Evolutionary conservation across 1,139 yeast genomes (phyloP), one percentile per base, ranked within the genome.

Genomic region (Scheffersomyces cryptocercus): DNA sequence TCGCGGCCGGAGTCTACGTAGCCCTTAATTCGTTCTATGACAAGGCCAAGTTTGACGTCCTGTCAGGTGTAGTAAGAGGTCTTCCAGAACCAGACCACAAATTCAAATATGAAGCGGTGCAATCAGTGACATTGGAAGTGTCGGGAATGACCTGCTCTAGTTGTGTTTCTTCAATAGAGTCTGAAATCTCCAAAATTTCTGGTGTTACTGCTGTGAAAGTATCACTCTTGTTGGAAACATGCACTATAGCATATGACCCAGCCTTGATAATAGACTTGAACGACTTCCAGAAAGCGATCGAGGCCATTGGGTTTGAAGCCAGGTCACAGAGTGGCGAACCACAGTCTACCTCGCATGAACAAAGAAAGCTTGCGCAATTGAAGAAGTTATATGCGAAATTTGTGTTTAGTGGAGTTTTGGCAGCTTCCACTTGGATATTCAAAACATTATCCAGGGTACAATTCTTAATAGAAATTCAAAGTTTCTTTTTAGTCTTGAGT

Each of bases 91-190:
- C 35, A 8, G 35, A 31, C 35, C 35, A 31, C 7, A 31, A 31
- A 20, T 31, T 31, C 15, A 15, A 15, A 5, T 31, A 31, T 12
- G 35, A 31, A 15, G 20, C 35, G 7, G 35, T 31, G 12, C 15
- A 31, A 20, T 31, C 35, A 31, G 35, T 31, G 20, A 31, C 35
- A n/a, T n/a, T 31, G n/a, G 35, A 31, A 14, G 35, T 31, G 5
- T 31, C 35, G 10, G 35, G 35, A 31, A 31, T 31, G 35, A 31
- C 35, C 3, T 31, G 35, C 11, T 31, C 35, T 31, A 31, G 35
- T 14, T 31, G 35, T 8, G 35, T 31, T 11, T 31, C 35, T 31
- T 31, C 35, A 10, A 31, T 31, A 14, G 35, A 31, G 13, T 9
- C 11, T 14, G 24, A 20, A 15, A 10, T 31, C 5, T 14, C 15